Evolutionary conservation across 352 stramenopile genomes (phyloP), one percentile per base, ranked within the genome.

Genomic region (Globisporangium apiculatum): DNA sequence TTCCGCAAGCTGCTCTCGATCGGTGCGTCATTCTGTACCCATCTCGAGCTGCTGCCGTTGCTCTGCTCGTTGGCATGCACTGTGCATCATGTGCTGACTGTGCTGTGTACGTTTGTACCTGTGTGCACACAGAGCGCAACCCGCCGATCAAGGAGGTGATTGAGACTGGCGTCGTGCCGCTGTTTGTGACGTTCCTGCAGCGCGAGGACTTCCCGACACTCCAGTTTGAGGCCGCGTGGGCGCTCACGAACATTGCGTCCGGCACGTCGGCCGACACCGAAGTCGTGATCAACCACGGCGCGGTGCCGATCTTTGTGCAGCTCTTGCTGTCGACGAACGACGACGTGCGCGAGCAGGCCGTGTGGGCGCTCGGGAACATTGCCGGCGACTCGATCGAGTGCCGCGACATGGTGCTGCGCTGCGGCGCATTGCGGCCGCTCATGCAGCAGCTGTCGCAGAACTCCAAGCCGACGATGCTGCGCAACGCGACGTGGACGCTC

Each of bases 281-380:
- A 51, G 92, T 98, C 17, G 96, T 99, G 17, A 99, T 99, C 71
- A 86, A 98, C 58, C 89, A 93, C 41, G 96, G 96, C 48, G 97
- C 97, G 0, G 95, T 99, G 24, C 95, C 96, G 18, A 92, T 98
- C 58, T 98, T 99, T 66, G 97, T 98, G 24, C 78, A 93, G 49
- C 71, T 99, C 42, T 71, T 99, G 0, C 70, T 96, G 18, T 98
- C 90, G 47, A 86, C 94, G 7, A 99, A 99, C 68, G 96, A 99
- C 64, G 96, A 99, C 65, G 96, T 99, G 6, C 88, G 96, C 15
- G 97, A 99, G 66, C 90, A 97, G 55, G 87, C 87, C 1, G 95
- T 99, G 9, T 99, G 98, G 98, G 97, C 97, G 14, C 75, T 99
- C 9, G 97, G 97, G 53, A 99, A 99, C 72, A 99, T 99, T 69